A percentile compares a stretch with the other conserved stretches of the same genome.
Conservation (phyloP, 225 moss, liverwort and hornwort species). For the Physcomitrium patens region DNA sequence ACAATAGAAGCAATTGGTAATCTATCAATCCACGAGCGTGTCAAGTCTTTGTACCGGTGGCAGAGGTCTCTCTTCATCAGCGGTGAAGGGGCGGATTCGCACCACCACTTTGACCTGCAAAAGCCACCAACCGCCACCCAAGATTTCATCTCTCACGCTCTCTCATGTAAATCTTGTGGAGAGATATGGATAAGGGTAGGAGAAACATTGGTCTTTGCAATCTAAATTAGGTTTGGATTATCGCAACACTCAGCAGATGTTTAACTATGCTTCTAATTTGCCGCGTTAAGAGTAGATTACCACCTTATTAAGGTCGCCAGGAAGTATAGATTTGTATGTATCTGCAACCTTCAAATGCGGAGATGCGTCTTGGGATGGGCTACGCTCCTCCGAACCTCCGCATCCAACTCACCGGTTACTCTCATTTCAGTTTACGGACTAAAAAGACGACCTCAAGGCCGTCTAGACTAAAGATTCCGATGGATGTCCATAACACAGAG, state of each 20-base stretch:
- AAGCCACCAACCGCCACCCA: background rate
- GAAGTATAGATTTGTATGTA: background rate
- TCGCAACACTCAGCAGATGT: background rate
- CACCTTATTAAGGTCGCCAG: constrained; percentile 17
- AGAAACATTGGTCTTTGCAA: background rate
- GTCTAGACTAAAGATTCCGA: background rate
- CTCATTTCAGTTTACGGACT: background rate
- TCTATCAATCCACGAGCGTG: background rate
- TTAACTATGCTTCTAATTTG: too few species aligned
- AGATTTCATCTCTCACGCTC: background rate
- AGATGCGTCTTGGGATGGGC: background rate
- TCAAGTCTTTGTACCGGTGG: constrained; percentile 9
- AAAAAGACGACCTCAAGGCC: background rate
- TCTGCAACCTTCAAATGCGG: background rate
- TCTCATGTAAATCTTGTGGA: background rate
- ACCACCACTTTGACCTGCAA: constrained; percentile 26
- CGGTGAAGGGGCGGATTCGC: constrained; percentile 24
- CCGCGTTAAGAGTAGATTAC: background rate
- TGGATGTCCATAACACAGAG: too few species aligned
- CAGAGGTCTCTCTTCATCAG: background rate
- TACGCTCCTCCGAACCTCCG: constrained; percentile 1
- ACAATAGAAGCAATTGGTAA: background rate
- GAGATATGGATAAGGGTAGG: background rate
- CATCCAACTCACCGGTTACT: background rate
- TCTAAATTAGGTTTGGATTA: background rate